Conservation (phyloP, 768 basidiomycete genomes). For the Lactarius evosmus region DNA sequence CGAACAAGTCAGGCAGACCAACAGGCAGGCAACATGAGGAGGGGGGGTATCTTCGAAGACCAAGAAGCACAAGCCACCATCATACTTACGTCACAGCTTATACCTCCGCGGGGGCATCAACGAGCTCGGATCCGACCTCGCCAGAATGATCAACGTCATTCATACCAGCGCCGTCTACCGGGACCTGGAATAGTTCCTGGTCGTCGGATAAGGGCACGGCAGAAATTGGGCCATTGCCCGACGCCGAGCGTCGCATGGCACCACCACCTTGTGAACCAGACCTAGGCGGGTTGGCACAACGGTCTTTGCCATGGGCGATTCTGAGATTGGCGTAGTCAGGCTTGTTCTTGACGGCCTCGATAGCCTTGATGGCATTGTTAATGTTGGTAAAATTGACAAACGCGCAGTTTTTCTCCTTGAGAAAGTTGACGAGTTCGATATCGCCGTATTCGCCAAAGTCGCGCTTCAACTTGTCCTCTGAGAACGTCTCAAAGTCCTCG, state of each 20-base stretch:
- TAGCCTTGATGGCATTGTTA: slow-evolving; percentile 96
- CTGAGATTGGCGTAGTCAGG: slow-evolving; percentile 87
- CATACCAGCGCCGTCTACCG: slow-evolving; percentile 9
- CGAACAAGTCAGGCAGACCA: slow-evolving; percentile 6
- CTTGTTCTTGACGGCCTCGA: slow-evolving; percentile 89
- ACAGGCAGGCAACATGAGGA: slow-evolving; percentile 9
- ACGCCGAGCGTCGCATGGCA: slow-evolving; percentile 47
- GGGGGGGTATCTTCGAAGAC: slow-evolving; percentile 20
- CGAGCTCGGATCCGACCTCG: slow-evolving; percentile 11
- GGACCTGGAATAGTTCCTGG: slow-evolving; percentile 24
- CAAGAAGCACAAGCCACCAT: too few species aligned
- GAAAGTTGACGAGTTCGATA: slow-evolving; percentile 93
- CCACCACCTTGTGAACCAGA: slow-evolving; percentile 73
- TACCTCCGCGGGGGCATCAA: slow-evolving; percentile 18
- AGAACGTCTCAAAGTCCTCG: slow-evolving; percentile 92
- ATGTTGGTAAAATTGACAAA: slow-evolving; percentile 97
- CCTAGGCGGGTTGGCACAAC: slow-evolving; percentile 90
- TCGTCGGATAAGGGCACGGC: slow-evolving; percentile 11
- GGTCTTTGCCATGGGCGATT: slow-evolving; percentile 93
- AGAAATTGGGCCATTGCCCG: slow-evolving; percentile 37
- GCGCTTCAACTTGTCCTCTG: slow-evolving; percentile 81
- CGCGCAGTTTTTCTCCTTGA: slow-evolving; percentile 95
- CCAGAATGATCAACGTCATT: slow-evolving; percentile 17
- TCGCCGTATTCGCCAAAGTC: slow-evolving; percentile 98
- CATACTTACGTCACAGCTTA: too few species aligned